These are phyloP conservation scores for Beauveria australis DNA, from an alignment of 2,329 filamentous ascomycete species.

Conservation along the genomic window DNA sequence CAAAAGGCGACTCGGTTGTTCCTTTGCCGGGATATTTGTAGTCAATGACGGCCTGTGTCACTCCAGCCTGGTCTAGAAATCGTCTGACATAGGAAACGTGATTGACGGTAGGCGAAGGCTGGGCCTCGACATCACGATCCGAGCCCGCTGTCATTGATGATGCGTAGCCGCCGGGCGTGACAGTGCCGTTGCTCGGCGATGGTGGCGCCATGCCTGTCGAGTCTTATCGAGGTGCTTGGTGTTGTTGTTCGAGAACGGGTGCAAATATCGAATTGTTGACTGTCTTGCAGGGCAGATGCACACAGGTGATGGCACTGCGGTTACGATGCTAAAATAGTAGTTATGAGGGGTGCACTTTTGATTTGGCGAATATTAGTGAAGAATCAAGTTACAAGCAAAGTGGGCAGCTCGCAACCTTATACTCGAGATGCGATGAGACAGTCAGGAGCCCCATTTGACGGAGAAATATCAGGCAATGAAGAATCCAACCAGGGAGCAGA, in stretches of 20 bases:
- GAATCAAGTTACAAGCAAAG: background rate
- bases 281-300: background rate
- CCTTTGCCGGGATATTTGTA: constrained; percentile 52
- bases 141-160: constrained; percentile 25
- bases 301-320: background rate
- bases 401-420: background rate
- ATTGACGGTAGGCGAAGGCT: constrained; percentile 22
- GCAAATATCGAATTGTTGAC: background rate
- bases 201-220: background rate
- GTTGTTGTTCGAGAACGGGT: background rate
- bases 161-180: constrained; percentile 3
- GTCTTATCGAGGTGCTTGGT: background rate
- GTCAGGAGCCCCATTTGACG: background rate
- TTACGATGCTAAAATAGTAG: background rate
- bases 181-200: background rate
- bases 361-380: background rate
- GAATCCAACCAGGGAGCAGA: background rate
- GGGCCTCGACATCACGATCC: constrained; percentile 35
- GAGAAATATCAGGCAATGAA: background rate
- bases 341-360: background rate
- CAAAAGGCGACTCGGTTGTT: constrained; percentile 57
- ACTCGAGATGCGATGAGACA: background rate
- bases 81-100: constrained; percentile 39
- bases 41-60: constrained; percentile 48
- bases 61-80: constrained; percentile 48